Conservation (phyloP, 352 stramenopile species). For the Thalassiosira exigua region DNA sequence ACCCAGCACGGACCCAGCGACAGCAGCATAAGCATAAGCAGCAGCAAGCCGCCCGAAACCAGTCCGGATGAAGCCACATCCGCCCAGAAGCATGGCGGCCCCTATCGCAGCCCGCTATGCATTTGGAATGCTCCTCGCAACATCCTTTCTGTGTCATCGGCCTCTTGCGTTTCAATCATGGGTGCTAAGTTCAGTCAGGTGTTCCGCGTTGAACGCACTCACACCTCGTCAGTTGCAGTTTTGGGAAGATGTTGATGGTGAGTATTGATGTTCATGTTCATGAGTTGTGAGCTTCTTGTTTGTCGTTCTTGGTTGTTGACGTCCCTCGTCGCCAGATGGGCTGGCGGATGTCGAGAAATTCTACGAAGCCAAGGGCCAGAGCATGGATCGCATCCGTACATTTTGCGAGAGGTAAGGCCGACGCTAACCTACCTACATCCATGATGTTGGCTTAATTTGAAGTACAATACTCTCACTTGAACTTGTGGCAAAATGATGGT, state of each 20-base stretch:
- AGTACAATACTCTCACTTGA: too few species aligned
- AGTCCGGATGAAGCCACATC: too few species aligned
- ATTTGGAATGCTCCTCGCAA: background rate
- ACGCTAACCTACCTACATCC: too few species aligned
- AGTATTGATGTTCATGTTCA: too few species aligned
- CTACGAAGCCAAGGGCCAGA: conserved; percentile 66
- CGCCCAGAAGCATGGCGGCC: background rate
- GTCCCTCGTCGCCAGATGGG: too few species aligned
- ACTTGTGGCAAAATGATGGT: too few species aligned
- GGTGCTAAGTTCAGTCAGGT: background rate
- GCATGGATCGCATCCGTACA: conserved; percentile 72
- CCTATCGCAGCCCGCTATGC: background rate
- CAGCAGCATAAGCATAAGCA: too few species aligned
- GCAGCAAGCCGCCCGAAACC: too few species aligned
- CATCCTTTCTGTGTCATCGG: background rate
- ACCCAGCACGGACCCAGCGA: too few species aligned
- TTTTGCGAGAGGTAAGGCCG: conserved; percentile 69
- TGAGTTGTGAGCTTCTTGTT: too few species aligned
- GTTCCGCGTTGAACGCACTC: conserved; percentile 37
- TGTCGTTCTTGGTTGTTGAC: too few species aligned
- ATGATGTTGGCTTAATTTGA: too few species aligned
- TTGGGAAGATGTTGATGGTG: conserved; percentile 85
- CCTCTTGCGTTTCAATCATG: conserved; percentile 16
- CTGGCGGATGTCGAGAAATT: conserved; percentile 73
- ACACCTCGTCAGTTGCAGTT: conserved; percentile 82